A percentile compares a stretch with the other conserved stretches of the same genome.
Evolutionary conservation across 2,329 filamentous ascomycete genomes (phyloP).

Genomic region (Apiospora aurea): DNA sequence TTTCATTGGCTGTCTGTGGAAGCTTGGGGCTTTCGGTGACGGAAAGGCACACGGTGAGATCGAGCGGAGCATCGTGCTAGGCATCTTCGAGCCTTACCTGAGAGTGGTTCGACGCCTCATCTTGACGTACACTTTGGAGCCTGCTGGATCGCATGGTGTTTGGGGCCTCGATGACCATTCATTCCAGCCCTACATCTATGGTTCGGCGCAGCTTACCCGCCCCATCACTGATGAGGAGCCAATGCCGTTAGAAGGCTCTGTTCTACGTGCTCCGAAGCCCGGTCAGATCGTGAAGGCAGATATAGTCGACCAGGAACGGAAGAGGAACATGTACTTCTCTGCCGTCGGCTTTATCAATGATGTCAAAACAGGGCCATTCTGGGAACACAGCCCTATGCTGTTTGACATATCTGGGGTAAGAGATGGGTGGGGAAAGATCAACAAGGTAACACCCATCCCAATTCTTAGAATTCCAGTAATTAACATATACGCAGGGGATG

Average conservation of each 20-base stretch:
- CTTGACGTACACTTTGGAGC: constrained; percentile 89
- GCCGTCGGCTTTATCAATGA: constrained; percentile 97
- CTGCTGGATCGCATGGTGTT: constrained; percentile 94
- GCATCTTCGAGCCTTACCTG: constrained; percentile 81
- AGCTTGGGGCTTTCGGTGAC: constrained; percentile 79
- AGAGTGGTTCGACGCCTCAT: constrained; percentile 81
- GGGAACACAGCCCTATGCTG: constrained; percentile 94
- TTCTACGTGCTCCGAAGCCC: constrained; percentile 74
- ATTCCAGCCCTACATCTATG: constrained; percentile 93
- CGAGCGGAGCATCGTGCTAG: constrained; percentile 83
- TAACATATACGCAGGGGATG: constrained; percentile 72
- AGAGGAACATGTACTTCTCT: constrained; percentile 87
- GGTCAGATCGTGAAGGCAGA: constrained; percentile 69
- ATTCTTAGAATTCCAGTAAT: constrained; percentile 1
- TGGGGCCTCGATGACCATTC: constrained; percentile 99
- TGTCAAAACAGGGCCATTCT: constrained; percentile 95
- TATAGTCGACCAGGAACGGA: constrained; percentile 71
- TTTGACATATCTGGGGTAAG: constrained; percentile 93
- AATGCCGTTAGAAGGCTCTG: constrained; percentile 81
- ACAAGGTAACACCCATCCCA: constrained; percentile 63
- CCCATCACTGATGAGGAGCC: constrained; percentile 69
- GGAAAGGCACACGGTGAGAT: constrained; percentile 58
- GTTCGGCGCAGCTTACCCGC: constrained; percentile 86
- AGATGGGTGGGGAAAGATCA: constrained; percentile 98
- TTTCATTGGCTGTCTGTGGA: constrained; percentile 91